Evolutionary conservation across 2,329 filamentous ascomycete genomes (phyloP).

Genomic region (Pezicula rhizophila): DNA sequence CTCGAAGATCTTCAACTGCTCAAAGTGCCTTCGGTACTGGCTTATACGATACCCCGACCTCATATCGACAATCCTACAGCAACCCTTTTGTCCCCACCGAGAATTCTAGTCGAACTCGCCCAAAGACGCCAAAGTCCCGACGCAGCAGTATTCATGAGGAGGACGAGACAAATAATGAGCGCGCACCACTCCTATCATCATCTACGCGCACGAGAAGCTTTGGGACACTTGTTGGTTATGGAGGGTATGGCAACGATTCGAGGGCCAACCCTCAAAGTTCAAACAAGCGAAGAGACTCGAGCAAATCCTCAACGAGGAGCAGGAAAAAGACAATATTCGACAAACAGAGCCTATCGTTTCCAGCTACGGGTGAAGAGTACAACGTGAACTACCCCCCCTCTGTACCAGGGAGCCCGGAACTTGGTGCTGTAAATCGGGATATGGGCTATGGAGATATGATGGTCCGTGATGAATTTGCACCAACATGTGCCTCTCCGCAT

Average conservation of each 20-base stretch:
- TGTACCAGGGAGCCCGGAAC: conserved; percentile 53
- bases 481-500: conserved; percentile 9
- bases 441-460: conserved; percentile 64
- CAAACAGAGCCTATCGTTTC: conserved; percentile 15
- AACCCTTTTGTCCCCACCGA: conserved; percentile 25
- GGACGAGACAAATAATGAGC: conserved; percentile 41
- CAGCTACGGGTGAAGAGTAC: conserved; percentile 39
- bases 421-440: conserved; percentile 43
- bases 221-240: conserved; percentile 13
- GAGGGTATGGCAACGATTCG: conserved; percentile 8
- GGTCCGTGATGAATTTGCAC: conserved; percentile 58
- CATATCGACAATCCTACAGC: conserved; percentile 27
- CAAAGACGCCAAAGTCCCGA: conserved; percentile 26
- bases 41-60: conserved; percentile 26
- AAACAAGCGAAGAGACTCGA: conserved; percentile 27
- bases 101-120: conserved; percentile 11
- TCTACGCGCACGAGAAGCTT: conserved; percentile 31
- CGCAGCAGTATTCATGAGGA: conserved; percentile 45
- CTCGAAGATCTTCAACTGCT: conserved; percentile 52
- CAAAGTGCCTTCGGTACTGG: conserved; percentile 30
- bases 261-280: conserved; percentile 39
- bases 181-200: conserved; percentile 46
- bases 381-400: conserved; percentile 67
- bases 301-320: conserved; percentile 39
- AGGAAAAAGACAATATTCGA: conserved; percentile 26